A percentile compares a stretch with the other conserved stretches of the same genome.
Evolutionary conservation across 768 basidiomycete species (phyloP).

Genomic region (Leccinum obscurum): DNA sequence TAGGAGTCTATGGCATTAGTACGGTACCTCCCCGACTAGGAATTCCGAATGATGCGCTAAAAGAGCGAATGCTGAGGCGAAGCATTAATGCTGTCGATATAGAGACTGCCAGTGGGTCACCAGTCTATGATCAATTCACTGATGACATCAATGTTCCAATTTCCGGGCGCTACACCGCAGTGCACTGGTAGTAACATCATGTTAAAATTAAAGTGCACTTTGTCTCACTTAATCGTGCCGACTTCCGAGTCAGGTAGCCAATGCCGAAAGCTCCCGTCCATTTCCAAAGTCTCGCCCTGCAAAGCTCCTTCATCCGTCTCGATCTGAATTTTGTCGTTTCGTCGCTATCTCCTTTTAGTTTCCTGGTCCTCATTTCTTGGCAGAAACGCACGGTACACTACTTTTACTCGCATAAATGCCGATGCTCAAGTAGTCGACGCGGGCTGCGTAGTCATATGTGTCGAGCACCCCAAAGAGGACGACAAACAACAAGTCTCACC

Average conservation of each 20-base stretch:
- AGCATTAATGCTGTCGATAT: too few species aligned
- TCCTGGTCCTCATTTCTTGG: constrained; percentile 5
- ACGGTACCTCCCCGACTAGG: too few species aligned
- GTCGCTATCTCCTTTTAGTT: constrained; percentile 2
- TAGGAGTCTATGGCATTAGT: too few species aligned
- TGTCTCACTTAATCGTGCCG: background rate
- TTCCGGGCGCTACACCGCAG: background rate
- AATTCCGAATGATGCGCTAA: too few species aligned
- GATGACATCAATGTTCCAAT: background rate
- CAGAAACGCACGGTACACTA: background rate
- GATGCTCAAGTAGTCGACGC: constrained; percentile 4
- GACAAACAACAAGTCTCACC: background rate
- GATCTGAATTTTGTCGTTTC: constrained; percentile 3
- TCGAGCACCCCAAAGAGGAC: constrained; percentile 1
- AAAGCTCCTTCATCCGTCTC: background rate
- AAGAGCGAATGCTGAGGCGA: too few species aligned
- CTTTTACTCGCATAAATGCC: constrained; percentile 4
- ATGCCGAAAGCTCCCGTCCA: background rate
- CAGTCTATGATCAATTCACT: background rate
- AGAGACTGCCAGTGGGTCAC: background rate
- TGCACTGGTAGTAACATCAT: too few species aligned
- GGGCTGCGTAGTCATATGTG: constrained; percentile 8
- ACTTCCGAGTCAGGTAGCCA: background rate
- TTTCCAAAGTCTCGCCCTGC: background rate
- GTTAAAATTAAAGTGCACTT: too few species aligned